Base-by-base conservation (phyloP, 2,329 filamentous ascomycete species). In the Ophiostoma populinum region DNA sequence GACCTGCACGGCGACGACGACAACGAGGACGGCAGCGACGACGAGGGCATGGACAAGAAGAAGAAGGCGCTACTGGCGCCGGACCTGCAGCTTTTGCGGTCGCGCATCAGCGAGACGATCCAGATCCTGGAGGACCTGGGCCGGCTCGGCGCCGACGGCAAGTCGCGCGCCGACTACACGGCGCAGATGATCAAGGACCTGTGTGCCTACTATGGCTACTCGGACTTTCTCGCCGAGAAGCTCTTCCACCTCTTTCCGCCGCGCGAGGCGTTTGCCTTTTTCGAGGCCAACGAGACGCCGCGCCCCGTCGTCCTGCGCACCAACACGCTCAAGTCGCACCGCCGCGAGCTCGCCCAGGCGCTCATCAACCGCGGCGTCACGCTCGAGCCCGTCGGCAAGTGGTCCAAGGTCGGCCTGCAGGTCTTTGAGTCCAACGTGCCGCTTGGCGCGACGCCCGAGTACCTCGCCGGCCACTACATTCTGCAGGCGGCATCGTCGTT, bases 391-490 rank as follows among this genome's bases (percentile, higher is more conserved):
- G 83, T 98, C 13, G 90, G 90, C 42, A 95, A 95, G 57, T 98
- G 90, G 90, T 90, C 80, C 46, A 98, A 98, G 62, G 85, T 98
- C 43, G 90, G 90, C 32, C 69, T 98, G 26, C 90, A 98, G 55
- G 74, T 98, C 40, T 98, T 98, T 54, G 90, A 98, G 56, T 81
- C 80, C 39, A 78, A 75, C 41, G 64, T 71, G 5, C 83, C 85
- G 3, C 70, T 94, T 1, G 86, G 86, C 67, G 90, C 90, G 19
- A 98, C 90, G 1, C 90, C 90, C 8, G 90, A 98, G 57, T 98
- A 98, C 55, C 72, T 98, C 10, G 86, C 87, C 12, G 90, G 90
- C 13, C 85, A 98, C 56, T 98, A 98, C 61, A 95, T 98, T 47
- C 70, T 98, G 10, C 90, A 98, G 61, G 90, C 90, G 1, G 90